phyloP scores from a whole-genome alignment of 768 basidiomycete genomes.

The Tylopilus felleus region DNA sequence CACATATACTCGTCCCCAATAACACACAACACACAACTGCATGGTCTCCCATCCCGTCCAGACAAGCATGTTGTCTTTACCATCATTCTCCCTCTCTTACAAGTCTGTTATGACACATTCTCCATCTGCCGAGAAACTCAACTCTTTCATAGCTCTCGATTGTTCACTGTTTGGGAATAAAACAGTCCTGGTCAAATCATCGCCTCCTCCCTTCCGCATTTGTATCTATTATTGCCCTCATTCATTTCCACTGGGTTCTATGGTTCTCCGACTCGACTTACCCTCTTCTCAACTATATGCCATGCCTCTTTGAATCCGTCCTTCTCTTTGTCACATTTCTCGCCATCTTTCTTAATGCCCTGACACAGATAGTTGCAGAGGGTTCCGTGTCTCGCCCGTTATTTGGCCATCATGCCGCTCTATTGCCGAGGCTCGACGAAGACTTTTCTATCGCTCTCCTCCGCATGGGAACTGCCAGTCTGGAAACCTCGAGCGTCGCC shows the following conservation, averaged over 20 bases:
- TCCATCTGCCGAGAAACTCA: background rate
- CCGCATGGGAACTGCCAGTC: conserved; percentile 68
- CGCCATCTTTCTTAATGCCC: conserved; percentile 55
- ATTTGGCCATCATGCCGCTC: conserved; percentile 44
- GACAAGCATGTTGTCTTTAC: conserved; percentile 73
- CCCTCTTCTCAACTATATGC: conserved; percentile 71
- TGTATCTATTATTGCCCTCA: conserved; percentile 53
- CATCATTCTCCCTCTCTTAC: conserved; percentile 67
- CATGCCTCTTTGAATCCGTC: conserved; percentile 66
- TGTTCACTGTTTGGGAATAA: conserved; percentile 64
- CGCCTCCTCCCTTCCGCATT: conserved; percentile 69
- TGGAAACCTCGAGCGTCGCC: conserved; percentile 69
- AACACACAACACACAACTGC: conserved; percentile 44
- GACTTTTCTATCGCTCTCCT: conserved; percentile 71
- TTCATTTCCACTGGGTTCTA: conserved; percentile 66
- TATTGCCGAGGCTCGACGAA: conserved; percentile 59
- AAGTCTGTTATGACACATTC: conserved; percentile 40
- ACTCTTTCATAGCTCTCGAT: conserved; percentile 46
- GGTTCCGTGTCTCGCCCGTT: conserved; percentile 58
- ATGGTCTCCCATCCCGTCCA: conserved; percentile 55
- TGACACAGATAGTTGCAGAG: conserved; percentile 64
- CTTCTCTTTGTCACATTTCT: conserved; percentile 55
- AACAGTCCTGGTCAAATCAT: conserved; percentile 58
- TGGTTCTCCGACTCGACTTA: conserved; percentile 48
- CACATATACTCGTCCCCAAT: conserved; percentile 70